A percentile compares a stretch with the other conserved stretches of the same genome.
Conservation (phyloP, 2,329 filamentous ascomycete genomes). For the Pseudogymnoascus sp. region DNA sequence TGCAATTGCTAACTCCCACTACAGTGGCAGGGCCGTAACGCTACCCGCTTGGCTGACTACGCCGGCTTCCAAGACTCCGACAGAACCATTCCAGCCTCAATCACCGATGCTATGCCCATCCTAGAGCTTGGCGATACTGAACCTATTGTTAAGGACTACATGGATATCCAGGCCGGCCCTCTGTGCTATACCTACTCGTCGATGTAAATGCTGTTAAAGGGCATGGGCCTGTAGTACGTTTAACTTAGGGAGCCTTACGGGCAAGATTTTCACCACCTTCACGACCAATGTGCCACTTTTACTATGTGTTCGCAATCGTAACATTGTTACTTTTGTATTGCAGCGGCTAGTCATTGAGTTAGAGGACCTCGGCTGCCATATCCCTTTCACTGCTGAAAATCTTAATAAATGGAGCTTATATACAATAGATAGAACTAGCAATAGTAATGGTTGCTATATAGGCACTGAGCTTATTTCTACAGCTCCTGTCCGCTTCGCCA, state of each 20-base stretch:
- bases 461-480: too few relatives aligned
- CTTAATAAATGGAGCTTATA: too few relatives aligned
- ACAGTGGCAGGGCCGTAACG: neutral
- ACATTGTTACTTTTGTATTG: too few relatives aligned
- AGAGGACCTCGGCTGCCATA: too few relatives aligned
- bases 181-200: conserved; percentile 16
- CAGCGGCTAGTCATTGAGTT: too few relatives aligned
- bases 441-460: too few relatives aligned
- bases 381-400: too few relatives aligned
- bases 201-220: neutral
- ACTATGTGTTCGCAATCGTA: too few relatives aligned
- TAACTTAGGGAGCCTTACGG: neutral
- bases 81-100: neutral
- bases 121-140: neutral
- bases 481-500: too few relatives aligned
- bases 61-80: neutral
- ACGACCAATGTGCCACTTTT: too few relatives aligned
- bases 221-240: neutral
- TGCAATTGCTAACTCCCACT: neutral
- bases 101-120: neutral
- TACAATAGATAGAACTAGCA: too few relatives aligned
- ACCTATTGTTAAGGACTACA: conserved; percentile 9
- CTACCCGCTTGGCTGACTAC: neutral
- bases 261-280: too few relatives aligned
- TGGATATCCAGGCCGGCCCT: conserved; percentile 9